Conservation (phyloP, 768 basidiomycete genomes). For the Amanita pallidorosea region DNA sequence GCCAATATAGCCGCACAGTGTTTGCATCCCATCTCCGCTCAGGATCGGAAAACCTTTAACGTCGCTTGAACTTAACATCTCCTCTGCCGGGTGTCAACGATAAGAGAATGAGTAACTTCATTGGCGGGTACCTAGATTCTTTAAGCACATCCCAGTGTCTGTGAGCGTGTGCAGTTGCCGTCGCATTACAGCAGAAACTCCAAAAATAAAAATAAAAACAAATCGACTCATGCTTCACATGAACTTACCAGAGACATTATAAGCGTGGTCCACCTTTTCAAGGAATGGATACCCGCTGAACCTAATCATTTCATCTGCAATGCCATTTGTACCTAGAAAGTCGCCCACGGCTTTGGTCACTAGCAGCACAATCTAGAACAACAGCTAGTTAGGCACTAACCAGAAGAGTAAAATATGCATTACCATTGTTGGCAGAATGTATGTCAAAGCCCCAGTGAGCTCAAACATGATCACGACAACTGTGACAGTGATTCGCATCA, state of each 20-base stretch:
- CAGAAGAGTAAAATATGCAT: background rate
- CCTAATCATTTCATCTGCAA: slow-evolving; percentile 93
- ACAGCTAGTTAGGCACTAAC: background rate
- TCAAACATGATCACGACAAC: slow-evolving; percentile 99
- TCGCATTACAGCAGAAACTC: slow-evolving; percentile 88
- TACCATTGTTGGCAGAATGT: slow-evolving; percentile 97
- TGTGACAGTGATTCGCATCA: slow-evolving; percentile 95
- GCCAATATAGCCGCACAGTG: slow-evolving; percentile 81
- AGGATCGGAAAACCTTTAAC: slow-evolving; percentile 93
- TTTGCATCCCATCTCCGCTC: slow-evolving; percentile 43
- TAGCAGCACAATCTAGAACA: slow-evolving; percentile 75
- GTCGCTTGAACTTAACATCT: slow-evolving; percentile 54
- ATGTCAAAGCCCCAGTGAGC: slow-evolving; percentile 92
- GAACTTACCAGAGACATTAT: slow-evolving; percentile 75
- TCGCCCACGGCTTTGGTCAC: slow-evolving; percentile 98
- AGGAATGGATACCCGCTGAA: slow-evolving; percentile 97
- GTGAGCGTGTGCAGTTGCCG: slow-evolving; percentile 64
- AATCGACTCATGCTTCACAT: background rate
- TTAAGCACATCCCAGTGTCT: slow-evolving; percentile 66
- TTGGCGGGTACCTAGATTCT: slow-evolving; percentile 59
- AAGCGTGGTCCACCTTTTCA: slow-evolving; percentile 91
- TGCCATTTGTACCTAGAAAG: slow-evolving; percentile 84
- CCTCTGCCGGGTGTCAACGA: slow-evolving; percentile 34
- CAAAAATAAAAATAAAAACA: slow-evolving; percentile 2
- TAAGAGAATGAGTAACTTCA: slow-evolving; percentile 5